A percentile compares a stretch with the other conserved stretches of the same genome.
These are phyloP conservation scores for Sclerotinia spermophila DNA, from an alignment of 2,329 filamentous ascomycete genomes.

Conservation along the genomic window DNA sequence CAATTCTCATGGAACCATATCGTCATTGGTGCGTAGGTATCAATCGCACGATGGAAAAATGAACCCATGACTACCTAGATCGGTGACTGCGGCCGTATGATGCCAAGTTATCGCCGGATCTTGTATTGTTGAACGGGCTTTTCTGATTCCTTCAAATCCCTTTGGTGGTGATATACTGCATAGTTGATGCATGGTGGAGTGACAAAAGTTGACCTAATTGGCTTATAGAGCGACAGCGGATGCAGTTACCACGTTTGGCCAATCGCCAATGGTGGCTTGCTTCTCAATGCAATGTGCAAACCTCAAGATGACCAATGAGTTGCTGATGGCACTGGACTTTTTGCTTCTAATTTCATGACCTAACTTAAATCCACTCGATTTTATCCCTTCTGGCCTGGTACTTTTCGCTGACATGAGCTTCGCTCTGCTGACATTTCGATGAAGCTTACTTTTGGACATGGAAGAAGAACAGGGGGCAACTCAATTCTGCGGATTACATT, in stretches of 20 bases:
- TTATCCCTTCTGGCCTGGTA: background rate
- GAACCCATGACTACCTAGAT: background rate
- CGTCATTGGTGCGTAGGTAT: background rate
- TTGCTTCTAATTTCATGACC: background rate
- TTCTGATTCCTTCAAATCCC: background rate
- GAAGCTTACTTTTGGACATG: constrained; percentile 5
- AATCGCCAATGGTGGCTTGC: background rate
- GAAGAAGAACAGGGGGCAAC: background rate
- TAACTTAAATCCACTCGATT: background rate
- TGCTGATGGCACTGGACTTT: background rate
- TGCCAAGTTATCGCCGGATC: background rate
- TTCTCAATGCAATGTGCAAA: background rate
- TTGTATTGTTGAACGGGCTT: background rate
- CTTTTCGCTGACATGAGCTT: constrained; percentile 11
- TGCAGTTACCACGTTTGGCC: background rate
- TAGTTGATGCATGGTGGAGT: background rate
- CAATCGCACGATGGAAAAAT: background rate
- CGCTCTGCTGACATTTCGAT: constrained; percentile 4
- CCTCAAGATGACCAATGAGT: background rate
- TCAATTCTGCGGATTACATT: background rate
- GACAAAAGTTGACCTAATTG: background rate
- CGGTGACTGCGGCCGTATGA: background rate
- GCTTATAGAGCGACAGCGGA: background rate
- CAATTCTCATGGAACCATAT: background rate
- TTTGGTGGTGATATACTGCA: background rate